Base-by-base conservation (phyloP, 371 early-diverging fungal genomes). In the Modicella reniformis region DNA sequence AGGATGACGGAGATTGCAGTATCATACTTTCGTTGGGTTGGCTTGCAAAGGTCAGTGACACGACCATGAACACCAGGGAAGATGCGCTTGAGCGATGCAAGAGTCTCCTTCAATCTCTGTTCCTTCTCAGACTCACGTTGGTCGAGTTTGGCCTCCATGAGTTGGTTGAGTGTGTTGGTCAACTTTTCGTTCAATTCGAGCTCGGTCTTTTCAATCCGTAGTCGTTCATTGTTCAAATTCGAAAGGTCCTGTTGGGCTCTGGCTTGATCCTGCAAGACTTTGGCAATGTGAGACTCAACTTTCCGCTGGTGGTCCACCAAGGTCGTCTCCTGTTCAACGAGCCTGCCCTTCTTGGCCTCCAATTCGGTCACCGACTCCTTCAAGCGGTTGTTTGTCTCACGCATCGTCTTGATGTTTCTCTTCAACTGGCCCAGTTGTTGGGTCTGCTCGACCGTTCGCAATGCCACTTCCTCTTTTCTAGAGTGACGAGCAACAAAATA, bases 11-110 rank as follows among this genome's bases (percentile, higher is more conserved):
- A 89, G 2, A 98, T 87, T 3, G 98, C 95, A 0, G 85, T 79
- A 41, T 96, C 95, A 82, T 96, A 98, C 79, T 95, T 96, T 53
- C 95, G 85, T 80, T 98, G 96, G 15, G 89, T 95, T 2, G 99
- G 98, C 66, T 89, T 87, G 82, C 96, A 94, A 32, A 99, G 84
- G 81, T 99, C 98, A 1, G 89, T 68, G 29, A 99, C 71, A 34
- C 95, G 89, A 3, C 99, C 99, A 76, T 94, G 89, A 3, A 99
- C 98, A 30, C 96, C 88, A 2, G 91, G 87, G 73, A 93, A 97
- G 21, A 95, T 85, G 4, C 93, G 89, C 81, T 94, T 93, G 83
- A 98, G 84, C 6, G 90, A 86, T 13, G 87, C 86, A 48, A 99
- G 73, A 58, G 88, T 90, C 60, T 95, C 93, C 50, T 87, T 88